Evolutionary conservation across 2,329 filamentous ascomycete genomes (phyloP), one percentile per base, ranked within the genome.

Genomic region (Conoideocrella luteorostrata): DNA sequence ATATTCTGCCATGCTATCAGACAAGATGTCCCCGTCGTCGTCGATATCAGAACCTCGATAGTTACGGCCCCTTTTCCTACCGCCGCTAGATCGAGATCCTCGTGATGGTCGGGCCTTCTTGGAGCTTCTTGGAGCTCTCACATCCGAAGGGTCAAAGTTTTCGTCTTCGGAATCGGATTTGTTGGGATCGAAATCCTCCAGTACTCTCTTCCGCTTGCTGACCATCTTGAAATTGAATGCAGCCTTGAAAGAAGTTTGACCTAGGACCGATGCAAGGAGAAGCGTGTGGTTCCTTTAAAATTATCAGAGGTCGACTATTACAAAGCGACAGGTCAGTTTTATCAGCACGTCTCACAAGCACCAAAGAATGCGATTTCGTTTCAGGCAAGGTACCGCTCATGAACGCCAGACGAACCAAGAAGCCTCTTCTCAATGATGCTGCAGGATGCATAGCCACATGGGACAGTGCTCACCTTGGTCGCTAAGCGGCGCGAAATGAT

Each of bases 151-250:
- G 46, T 80, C 74, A 55, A 84, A 84, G 59, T 82, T 82, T 51
- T 80, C 78, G 56, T 84, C 80, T 39, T 80, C 74, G 2, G 80
- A 70, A 52, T 84, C 80, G 40, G 80, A 84, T 57, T 80, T 75
- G 59, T 82, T 83, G 3, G 77, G 78, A 59, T 84, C 80, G 52
- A 83, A 84, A 43, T 71, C 69, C 50, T 78, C 72, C 44, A 79
- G 63, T 46, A 69, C 69, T 50, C 73, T 67, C 69, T 82, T 84
- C 43, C 80, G 68, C 59, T 81, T 81, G 45, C 60, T 58, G 35
- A 54, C 56, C 63, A 66, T 65, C n/a, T 40, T 44, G 40, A 30
- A 15, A 17, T 15, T 21, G 21, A 17, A 18, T 10, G 21, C 18
- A 15, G 18, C 5, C 7, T 17, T 17, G 6, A 6, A 28, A 12